Evolutionary conservation across 2,329 filamentous ascomycete genomes (phyloP), one percentile per base, ranked within the genome.

Genomic region (Coleophoma eucalyptorum): DNA sequence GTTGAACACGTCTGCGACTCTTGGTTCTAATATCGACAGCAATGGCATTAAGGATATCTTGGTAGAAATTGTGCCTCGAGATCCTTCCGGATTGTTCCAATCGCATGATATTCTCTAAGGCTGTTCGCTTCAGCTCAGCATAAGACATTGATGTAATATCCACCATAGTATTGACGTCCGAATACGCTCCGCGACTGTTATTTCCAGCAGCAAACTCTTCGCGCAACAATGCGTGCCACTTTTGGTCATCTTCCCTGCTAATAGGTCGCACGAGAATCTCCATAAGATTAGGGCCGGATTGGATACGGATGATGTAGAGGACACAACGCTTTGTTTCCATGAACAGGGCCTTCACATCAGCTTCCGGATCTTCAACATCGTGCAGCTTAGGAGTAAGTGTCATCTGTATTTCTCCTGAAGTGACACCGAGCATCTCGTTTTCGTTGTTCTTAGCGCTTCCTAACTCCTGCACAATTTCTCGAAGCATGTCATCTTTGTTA

Each of bases 271-370:
- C 87, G 60, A 99, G 82, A 55, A 99, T 96, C 55, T 97, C 92
- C 69, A 97, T 84, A n/a, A 99, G 80, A 62, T 93, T 96, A 47
- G 85, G 75, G 8, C 94, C 94, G 2, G 89, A 90, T 69, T 99
- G 95, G 34, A 99, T 88, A 52, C 94, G 88, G 65, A 99, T 97
- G 67, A 99, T 97, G 71, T 97, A 99, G 55, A 99, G 76, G 38
- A 97, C 88, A 65, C 94, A 96, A 62, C 94, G 86, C 73, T 99
- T 99, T 3, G 94, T 97, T 72, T 97, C 94, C 84, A 97, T 97
- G 68, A 97, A 97, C 3, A 99, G 78, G 1, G 91, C 80, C 71
- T 97, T 97, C 56, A 94, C 78, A 53, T 94, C 89, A 4, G 92
- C 90, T 65, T 97, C 93, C 4, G 94, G 93, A 65, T 99, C 94